Evolutionary conservation across 2,329 filamentous ascomycete genomes (phyloP), one percentile per base, ranked within the genome.

Genomic region (Dactylellina drechsleri): DNA sequence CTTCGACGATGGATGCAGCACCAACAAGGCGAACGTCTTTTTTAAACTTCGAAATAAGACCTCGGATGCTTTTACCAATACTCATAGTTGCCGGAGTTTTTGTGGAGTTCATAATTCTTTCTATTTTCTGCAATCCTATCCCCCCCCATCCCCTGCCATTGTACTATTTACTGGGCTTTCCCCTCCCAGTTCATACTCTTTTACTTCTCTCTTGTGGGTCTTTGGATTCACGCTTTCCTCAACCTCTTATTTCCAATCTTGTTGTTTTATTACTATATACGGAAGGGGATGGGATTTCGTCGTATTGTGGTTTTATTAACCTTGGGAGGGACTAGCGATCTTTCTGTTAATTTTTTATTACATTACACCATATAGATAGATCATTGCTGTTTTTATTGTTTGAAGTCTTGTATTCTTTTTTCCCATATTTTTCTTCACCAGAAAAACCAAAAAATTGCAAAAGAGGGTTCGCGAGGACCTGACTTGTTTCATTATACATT

Each of bases 41-140:
- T 36, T 36, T 54, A 53, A 45, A 41, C 53, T 66, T 73, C 60
- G 45, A 60, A 20, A 66, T 66, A 60, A 66, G 68, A 64, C 66
- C 61, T 70, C 68, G 68, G 62, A 74, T 67, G 57, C 54, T 74
- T 73, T 67, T 67, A 74, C 70, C 67, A 41, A 74, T 73, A 74
- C 67, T 74, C 70, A 74, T 74, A 62, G 70, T 57, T 74, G 43
- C 58, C 70, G 70, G 70, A 74, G 70, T 74, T 74, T 36, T 67
- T 43, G 50, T 64, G 70, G 70, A 58, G 70, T 74, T 58, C 26
- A 40, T 64, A 54, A 47, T 47, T 41, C 16, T 56, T 43, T 45
- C 45, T 50, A 15, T 57, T 50, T 47, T 41, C 26, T 18, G 13
- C 43, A 47, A 36, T 6, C 16, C 43, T 47, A 47, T 43, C 40